Evolutionary conservation across 2,329 filamentous ascomycete genomes (phyloP).

Genomic region (Nemania bipapillata): DNA sequence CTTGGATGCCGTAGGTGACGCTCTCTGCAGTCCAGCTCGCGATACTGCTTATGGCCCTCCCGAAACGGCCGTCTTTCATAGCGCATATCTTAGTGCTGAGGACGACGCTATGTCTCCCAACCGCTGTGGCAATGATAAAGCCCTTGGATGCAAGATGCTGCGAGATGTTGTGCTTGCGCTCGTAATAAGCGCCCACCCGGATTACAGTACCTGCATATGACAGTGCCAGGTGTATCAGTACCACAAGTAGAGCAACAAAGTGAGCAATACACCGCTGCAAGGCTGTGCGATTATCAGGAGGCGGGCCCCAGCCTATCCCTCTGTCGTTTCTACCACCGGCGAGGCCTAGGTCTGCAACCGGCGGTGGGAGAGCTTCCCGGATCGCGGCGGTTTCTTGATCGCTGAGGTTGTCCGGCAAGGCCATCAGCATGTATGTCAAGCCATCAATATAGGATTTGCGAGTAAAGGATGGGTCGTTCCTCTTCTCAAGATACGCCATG

Average conservation of each 20-base stretch:
- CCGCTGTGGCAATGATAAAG: constrained; percentile 62
- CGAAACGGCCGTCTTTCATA: constrained; percentile 73
- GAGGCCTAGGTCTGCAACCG: constrained; percentile 37
- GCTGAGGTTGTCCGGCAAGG: constrained; percentile 68
- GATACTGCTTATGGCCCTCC: constrained; percentile 65
- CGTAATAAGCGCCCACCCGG: constrained; percentile 67
- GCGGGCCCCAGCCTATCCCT: constrained; percentile 33
- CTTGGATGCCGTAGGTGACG: constrained; percentile 73
- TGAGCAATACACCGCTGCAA: constrained; percentile 69
- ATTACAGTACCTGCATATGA: constrained; percentile 66
- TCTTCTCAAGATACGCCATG: constrained; percentile 52
- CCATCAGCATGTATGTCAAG: constrained; percentile 71
- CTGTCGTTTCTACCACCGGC: constrained; percentile 14
- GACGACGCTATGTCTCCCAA: constrained; percentile 63
- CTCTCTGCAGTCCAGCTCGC: constrained; percentile 71
- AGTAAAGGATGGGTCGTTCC: constrained; percentile 59
- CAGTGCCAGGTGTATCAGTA: constrained; percentile 69
- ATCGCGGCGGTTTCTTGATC: constrained; percentile 65
- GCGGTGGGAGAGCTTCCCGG: constrained; percentile 61
- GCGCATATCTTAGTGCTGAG: constrained; percentile 66
- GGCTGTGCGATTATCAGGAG: constrained; percentile 51
- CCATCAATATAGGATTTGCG: constrained; percentile 73
- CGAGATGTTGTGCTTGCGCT: constrained; percentile 73
- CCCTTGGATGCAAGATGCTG: constrained; percentile 65
- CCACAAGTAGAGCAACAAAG: constrained; percentile 67